These are phyloP conservation scores for Euphrasia arctica DNA, from an alignment of 305 asterid species.

Conservation along the genomic window DNA sequence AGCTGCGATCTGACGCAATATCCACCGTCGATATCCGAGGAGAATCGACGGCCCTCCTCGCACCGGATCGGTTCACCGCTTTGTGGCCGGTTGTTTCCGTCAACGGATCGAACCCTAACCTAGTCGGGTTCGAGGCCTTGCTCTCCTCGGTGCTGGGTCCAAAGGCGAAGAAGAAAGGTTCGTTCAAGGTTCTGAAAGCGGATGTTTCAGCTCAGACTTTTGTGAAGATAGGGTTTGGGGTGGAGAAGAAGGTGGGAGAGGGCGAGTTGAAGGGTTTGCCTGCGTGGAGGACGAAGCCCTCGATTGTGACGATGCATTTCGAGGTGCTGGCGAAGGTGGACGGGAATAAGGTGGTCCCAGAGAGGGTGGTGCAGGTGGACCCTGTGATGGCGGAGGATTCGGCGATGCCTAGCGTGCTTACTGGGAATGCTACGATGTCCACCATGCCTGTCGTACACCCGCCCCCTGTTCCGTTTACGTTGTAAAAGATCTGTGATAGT, in stretches of 20 bases:
- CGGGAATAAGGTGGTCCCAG: slow-evolving; percentile 73
- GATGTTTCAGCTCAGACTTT: slow-evolving; percentile 83
- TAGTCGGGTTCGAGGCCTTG: slow-evolving; percentile 78
- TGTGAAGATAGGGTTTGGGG: slow-evolving; percentile 78
- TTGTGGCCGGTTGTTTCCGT: slow-evolving; percentile 80
- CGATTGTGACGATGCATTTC: slow-evolving; percentile 66
- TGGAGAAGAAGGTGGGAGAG: slow-evolving; percentile 62
- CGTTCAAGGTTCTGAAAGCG: slow-evolving; percentile 73
- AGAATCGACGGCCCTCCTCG: slow-evolving; percentile 61
- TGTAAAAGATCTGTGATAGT: slow-evolving; percentile 31
- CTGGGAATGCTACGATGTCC: slow-evolving; percentile 64
- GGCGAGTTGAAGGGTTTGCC: slow-evolving; percentile 59
- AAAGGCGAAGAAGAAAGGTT: slow-evolving; percentile 59
- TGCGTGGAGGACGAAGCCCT: slow-evolving; percentile 79
- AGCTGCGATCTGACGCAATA: slow-evolving; percentile 34
- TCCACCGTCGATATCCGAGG: slow-evolving; percentile 54
- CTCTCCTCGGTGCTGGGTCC: slow-evolving; percentile 66
- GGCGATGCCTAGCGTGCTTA: slow-evolving; percentile 45
- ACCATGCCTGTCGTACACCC: slow-evolving; percentile 52
- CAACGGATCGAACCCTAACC: slow-evolving; percentile 60
- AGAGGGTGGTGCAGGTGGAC: slow-evolving; percentile 68
- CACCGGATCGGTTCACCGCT: slow-evolving; percentile 53
- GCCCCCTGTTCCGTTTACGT: slow-evolving; percentile 58
- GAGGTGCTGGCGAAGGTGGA: slow-evolving; percentile 92
- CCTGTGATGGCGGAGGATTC: slow-evolving; percentile 67